Conservation (phyloP, 169 alveolate species). For the Plasmodium vinckei region DNA sequence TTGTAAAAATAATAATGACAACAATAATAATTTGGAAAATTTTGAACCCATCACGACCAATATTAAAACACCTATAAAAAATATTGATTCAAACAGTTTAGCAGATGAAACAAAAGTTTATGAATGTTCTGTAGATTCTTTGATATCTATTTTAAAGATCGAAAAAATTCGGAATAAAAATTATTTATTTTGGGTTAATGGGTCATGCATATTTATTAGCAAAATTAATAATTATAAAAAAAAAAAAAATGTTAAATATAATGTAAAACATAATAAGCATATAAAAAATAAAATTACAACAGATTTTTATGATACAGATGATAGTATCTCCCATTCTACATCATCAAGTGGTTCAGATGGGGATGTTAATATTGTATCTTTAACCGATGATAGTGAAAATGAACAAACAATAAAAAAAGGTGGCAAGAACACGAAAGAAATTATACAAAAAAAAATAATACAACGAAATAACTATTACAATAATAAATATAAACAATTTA, state of each 20-base stretch:
- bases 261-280: neutral
- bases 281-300: slow-evolving; percentile 8
- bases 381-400: slow-evolving; percentile 1
- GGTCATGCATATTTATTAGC: slow-evolving; percentile 61
- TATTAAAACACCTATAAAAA: slow-evolving; percentile 1
- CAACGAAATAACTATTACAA: slow-evolving; percentile 30
- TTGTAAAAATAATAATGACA: slow-evolving; percentile 8
- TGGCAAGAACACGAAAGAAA: neutral
- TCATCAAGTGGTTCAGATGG: slow-evolving; percentile 10
- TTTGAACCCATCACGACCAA: neutral
- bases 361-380: slow-evolving; percentile 20
- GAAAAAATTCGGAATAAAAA: slow-evolving; percentile 67
- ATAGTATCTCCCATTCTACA: slow-evolving; percentile 22
- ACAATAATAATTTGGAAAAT: slow-evolving; percentile 17
- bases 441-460: slow-evolving; percentile 9
- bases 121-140: slow-evolving; percentile 66
- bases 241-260: neutral
- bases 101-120: slow-evolving; percentile 60
- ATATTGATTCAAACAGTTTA: neutral
- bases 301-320: neutral
- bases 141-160: slow-evolving; percentile 55
- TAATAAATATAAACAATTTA: neutral
- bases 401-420: neutral
- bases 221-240: slow-evolving; percentile 59
- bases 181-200: slow-evolving; percentile 74